Percentiles rank a stretch among this genome's conserved stretches.
Conservation (phyloP, 441 rosid species). For the Gossypium davidsonii region DNA sequence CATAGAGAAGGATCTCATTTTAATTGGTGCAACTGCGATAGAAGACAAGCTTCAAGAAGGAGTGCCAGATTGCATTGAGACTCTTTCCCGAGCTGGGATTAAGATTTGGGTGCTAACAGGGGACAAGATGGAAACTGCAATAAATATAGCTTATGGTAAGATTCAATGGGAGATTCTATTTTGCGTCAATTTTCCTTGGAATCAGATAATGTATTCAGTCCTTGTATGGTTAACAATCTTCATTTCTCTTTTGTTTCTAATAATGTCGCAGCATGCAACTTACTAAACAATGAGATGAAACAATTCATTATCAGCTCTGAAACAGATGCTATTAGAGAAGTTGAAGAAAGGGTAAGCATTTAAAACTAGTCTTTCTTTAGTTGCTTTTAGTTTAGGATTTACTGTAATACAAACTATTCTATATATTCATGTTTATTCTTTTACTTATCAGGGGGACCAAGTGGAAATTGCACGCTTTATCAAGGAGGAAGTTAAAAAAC, state of each 20-base stretch:
- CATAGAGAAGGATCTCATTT: constrained; percentile 79
- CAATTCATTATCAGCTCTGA: constrained; percentile 75
- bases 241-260: constrained; percentile 13
- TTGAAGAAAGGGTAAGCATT: constrained; percentile 78
- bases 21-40: constrained; percentile 98
- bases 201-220: constrained; percentile 6
- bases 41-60: constrained; percentile 99
- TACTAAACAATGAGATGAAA: constrained; percentile 79
- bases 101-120: constrained; percentile 99
- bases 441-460: constrained; percentile 47
- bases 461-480: constrained; percentile 83
- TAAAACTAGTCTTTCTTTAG: constrained; percentile 6
- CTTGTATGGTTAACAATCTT: constrained; percentile 10
- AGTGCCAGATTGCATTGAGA: constrained; percentile 94
- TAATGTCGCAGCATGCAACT: constrained; percentile 58
- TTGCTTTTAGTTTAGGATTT: constrained; percentile 11
- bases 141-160: constrained; percentile 94
- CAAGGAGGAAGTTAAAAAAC: constrained; percentile 76
- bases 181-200: constrained; percentile 1
- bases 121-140: constrained; percentile 98
- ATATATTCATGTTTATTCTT: neutral
- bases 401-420: neutral
- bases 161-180: neutral
- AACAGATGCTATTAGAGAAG: constrained; percentile 82
- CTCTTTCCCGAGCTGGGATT: constrained; percentile 97